Evolutionary conservation across 2,329 filamentous ascomycete species (phyloP), one percentile per base, ranked within the genome.

Genomic region (Colletotrichum tamarilloi): DNA sequence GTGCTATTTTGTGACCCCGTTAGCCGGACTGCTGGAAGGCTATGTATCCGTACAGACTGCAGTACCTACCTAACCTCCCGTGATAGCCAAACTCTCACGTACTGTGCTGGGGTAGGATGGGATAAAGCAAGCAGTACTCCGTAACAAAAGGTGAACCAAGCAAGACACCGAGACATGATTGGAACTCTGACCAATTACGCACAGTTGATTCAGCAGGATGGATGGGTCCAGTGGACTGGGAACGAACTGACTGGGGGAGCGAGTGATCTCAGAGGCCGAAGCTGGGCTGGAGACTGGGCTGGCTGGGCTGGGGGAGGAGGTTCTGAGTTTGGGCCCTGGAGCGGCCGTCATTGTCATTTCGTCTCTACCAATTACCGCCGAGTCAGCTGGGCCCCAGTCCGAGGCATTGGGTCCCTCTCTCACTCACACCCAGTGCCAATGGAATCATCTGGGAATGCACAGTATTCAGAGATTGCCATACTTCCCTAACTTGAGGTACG

Each of bases 321-420:
- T 55, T 63, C 62, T 65, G 62, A 30, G 62, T 65, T 65, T 65
- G 19, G 70, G 57, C 30, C 49, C 28, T 53, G 52, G 46, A 57
- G 56, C 67, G 28, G 66, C 56, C 35, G 35, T 46, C 22, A 63
- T 58, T 68, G 56, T 67, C 67, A 67, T 67, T 60, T 72, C 56
- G 52, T 72, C 58, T 30, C 68, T 72, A 42, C 58, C 62, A 58
- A 72, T 72, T 53, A 74, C 46, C 62, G 56, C 67, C 71, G 62
- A 74, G 68, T 74, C 72, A 67, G 62, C 72, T 72, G 38, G 72
- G 58, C 72, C 72, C 72, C 62, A 72, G 72, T 74, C 72, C 72
- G 52, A 74, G 72, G 72, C 68, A 57, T 64, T 72, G 72, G 72
- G 72, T 72, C 68, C 52, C 60, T 55, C 57, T 38, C 32, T n/a